Base-by-base conservation (phyloP, 202 grass and related monocot genomes). In the Dendrocalamus latiflorus region DNA sequence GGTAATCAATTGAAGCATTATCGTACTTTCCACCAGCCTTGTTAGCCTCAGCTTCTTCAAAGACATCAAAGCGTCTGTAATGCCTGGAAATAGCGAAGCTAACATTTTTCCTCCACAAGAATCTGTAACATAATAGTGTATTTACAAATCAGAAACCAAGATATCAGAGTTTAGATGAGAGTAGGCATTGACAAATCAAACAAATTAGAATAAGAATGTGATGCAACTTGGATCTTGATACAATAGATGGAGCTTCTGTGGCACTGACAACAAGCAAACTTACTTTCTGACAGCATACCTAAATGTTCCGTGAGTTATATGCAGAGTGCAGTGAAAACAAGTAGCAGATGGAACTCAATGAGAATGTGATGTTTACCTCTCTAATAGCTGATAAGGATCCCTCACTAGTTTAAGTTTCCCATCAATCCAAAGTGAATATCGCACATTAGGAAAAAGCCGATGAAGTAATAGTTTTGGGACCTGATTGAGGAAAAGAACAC, bases 31-130 rank as follows among this genome's bases (percentile, higher is more conserved):
- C 93, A 78, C 93, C 96, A 88, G 88, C 96, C 82, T 96, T 99
- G 87, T 99, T 99, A 39, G 96, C 96, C 83, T 99, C 96, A 65
- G 93, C 93, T 87, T 99, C 96, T 73, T 99, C 96, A 79, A 92
- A 99, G 65, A 99, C 89, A 77, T 99, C 96, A 78, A 99, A 99
- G 69, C 96, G 93, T 70, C 83, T 94, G 88, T 99, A 99, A 74
- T 99, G 96, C 75, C 96, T 92, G 9, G 96, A 99, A 80, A 99
- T 96, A 72, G 96, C 93, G 26, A 99, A 89, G 66, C 85, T 99
- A 60, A 86, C 77, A 82, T 96, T 96, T 80, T 81, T 96, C 84
- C 96, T 88, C 96, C 96, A 99, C 69, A 99, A 90, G 88, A 94
- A 99, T 89, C 96, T 99, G 87, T 77, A 76, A 63, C 11, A 86